Evolutionary conservation across 1,284 basidiomycete genomes (phyloP).

Genomic region (Leccinum subfulvum): DNA sequence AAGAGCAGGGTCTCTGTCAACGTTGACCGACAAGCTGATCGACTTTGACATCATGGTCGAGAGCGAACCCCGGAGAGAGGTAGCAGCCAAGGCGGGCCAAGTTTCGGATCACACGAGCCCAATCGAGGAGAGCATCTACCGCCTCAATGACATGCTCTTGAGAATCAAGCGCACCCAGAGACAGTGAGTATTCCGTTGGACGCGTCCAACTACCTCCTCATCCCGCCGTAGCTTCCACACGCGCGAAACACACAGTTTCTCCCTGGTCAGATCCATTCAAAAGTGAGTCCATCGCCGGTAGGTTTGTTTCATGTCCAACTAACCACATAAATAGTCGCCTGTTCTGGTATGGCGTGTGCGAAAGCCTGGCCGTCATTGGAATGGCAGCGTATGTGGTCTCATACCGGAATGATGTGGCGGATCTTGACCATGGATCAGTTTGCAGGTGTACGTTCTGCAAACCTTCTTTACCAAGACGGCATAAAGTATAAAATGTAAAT

Average conservation of each 20-base stretch:
- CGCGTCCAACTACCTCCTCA: slow-evolving; percentile 9
- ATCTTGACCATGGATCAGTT: slow-evolving; percentile 41
- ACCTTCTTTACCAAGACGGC: slow-evolving; percentile 92
- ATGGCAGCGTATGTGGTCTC: slow-evolving; percentile 73
- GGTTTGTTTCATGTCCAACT: slow-evolving; percentile 21
- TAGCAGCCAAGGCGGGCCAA: slow-evolving; percentile 79
- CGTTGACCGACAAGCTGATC: slow-evolving; percentile 85
- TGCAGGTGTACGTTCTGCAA: slow-evolving; percentile 87
- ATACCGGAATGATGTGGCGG: background rate
- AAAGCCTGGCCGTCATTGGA: slow-evolving; percentile 71
- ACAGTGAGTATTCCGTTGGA: slow-evolving; percentile 53
- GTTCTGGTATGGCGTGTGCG: slow-evolving; percentile 87
- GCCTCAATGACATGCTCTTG: slow-evolving; percentile 81
- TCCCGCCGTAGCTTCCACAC: slow-evolving; percentile 56
- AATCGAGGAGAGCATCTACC: slow-evolving; percentile 70
- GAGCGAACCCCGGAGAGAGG: slow-evolving; percentile 84
- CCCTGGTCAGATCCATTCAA: slow-evolving; percentile 75
- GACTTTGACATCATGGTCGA: slow-evolving; percentile 99
- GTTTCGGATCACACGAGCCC: slow-evolving; percentile 88
- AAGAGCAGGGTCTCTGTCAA: slow-evolving; percentile 49
- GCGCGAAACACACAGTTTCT: slow-evolving; percentile 65
- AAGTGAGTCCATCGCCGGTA: slow-evolving; percentile 45
- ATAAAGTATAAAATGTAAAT: slow-evolving; percentile 63
- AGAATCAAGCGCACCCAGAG: slow-evolving; percentile 90
- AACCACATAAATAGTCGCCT: slow-evolving; percentile 56